These are phyloP conservation scores for Hamamelis virginiana DNA, from an alignment of 164 flowering plant species.

Conservation along the genomic window DNA sequence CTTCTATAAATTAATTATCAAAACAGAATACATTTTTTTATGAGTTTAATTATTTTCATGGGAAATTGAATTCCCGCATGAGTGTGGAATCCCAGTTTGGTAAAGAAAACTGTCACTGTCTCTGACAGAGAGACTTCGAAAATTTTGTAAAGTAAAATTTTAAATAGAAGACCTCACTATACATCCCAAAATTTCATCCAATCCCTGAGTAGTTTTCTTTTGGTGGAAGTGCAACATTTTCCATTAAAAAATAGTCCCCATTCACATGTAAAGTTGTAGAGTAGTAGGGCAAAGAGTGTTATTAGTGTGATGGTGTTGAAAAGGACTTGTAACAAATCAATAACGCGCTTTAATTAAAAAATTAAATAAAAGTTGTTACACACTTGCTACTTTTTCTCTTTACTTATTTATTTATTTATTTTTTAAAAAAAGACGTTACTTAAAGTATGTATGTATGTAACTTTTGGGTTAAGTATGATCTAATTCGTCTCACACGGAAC, in stretches of 20 bases:
- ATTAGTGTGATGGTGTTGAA: background rate
- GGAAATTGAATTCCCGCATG: background rate
- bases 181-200: too few species aligned
- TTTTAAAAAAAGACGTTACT: background rate
- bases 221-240: too few species aligned
- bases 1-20: background rate
- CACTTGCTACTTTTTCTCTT: too few species aligned
- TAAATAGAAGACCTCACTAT: too few species aligned
- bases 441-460: background rate
- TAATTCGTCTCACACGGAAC: background rate
- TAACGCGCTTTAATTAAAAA: background rate
- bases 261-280: too few species aligned
- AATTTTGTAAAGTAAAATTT: too few species aligned
- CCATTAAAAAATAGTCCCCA: too few species aligned
- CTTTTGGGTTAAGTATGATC: background rate
- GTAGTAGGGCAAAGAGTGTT: background rate
- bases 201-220: too few species aligned
- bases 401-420: background rate
- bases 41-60: background rate
- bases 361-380: too few species aligned
- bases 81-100: background rate
- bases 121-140: background rate
- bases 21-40: background rate
- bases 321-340: background rate
- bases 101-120: background rate